Conservation (phyloP, 805 yeast species). For the Yarrowia phangngaensis region DNA sequence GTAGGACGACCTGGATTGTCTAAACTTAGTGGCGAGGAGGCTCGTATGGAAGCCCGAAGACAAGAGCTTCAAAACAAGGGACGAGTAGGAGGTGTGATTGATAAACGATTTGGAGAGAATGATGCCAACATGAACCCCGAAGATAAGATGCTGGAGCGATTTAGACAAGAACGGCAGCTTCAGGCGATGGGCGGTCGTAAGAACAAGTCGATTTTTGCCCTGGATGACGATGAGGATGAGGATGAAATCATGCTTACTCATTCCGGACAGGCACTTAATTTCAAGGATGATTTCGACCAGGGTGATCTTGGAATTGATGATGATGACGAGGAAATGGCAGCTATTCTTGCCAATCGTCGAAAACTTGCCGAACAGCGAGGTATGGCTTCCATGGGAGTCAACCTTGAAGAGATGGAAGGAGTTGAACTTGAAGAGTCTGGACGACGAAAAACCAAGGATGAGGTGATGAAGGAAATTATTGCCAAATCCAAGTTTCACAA, state of each 20-base stretch:
- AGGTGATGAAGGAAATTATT: slow-evolving; percentile 46
- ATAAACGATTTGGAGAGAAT: slow-evolving; percentile 89
- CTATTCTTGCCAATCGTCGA: slow-evolving; percentile 19
- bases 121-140: slow-evolving; percentile 69
- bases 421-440: slow-evolving; percentile 33
- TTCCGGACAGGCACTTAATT: slow-evolving; percentile 62
- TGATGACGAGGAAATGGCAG: slow-evolving; percentile 39
- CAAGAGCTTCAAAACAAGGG: slow-evolving; percentile 57
- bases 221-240: slow-evolving; percentile 53
- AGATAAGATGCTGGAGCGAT: slow-evolving; percentile 92
- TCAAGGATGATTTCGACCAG: slow-evolving; percentile 54
- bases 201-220: slow-evolving; percentile 57
- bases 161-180: slow-evolving; percentile 78
- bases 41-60: slow-evolving; percentile 46
- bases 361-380: slow-evolving; percentile 15
- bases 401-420: slow-evolving; percentile 44
- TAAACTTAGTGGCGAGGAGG: slow-evolving; percentile 48
- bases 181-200: slow-evolving; percentile 42
- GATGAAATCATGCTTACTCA: slow-evolving; percentile 61
- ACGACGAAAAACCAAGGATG: slow-evolving; percentile 42
- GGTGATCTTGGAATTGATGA: slow-evolving; percentile 45
- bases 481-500: slow-evolving; percentile 45
- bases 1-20: slow-evolving; percentile 60
- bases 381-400: slow-evolving; percentile 34
- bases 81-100: slow-evolving; percentile 72